phyloP scores from a whole-genome alignment of 176 grass and related monocot species.

The Triticum timopheevii region DNA sequence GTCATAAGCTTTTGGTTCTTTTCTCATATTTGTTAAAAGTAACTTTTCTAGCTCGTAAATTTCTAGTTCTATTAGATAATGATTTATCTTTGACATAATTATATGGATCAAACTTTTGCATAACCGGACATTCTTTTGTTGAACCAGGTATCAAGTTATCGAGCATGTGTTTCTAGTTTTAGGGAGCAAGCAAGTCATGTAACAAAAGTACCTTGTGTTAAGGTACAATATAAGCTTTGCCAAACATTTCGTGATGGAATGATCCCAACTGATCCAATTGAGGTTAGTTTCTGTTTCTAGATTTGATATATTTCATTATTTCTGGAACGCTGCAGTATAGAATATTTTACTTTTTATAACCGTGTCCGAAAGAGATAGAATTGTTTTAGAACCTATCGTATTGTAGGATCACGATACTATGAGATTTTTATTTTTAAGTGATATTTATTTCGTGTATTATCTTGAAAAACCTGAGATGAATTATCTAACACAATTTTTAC shows the following conservation, averaged over 20 bases:
- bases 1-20: neutral
- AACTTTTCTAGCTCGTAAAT: neutral
- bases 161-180: slow-evolving; percentile 88
- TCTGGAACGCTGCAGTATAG: neutral
- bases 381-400: neutral
- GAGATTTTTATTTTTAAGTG: no score
- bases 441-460: no score
- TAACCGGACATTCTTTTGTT: neutral
- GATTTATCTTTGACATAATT: neutral
- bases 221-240: slow-evolving; percentile 75
- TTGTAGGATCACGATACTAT: neutral
- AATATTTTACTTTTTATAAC: slow-evolving; percentile 1
- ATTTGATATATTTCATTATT: neutral
- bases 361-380: neutral
- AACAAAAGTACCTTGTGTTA: slow-evolving; percentile 54
- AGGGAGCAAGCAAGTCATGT: slow-evolving; percentile 82
- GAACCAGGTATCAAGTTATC: slow-evolving; percentile 78
- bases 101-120: neutral
- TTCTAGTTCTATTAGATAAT: neutral
- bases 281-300: slow-evolving; percentile 50
- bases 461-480: no score
- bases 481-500: no score
- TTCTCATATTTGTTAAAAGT: neutral
- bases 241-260: slow-evolving; percentile 63
- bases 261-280: slow-evolving; percentile 62